phyloP scores from a whole-genome alignment of 352 stramenopile genomes.

The Aphanomyces astaci region DNA sequence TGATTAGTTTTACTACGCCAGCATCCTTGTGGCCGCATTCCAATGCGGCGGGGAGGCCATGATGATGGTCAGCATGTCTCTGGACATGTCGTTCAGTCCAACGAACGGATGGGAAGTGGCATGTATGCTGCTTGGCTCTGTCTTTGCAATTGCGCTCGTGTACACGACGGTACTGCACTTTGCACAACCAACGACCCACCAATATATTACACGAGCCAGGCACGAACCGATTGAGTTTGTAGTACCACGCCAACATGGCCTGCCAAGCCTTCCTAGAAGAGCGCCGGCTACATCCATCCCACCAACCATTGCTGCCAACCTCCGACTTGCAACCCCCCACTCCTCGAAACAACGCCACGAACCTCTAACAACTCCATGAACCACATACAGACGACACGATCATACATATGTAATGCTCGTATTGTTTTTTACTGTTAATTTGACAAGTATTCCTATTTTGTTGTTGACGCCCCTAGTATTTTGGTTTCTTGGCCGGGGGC shows the following conservation, averaged over 20 bases:
- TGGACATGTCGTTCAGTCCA: not conserved
- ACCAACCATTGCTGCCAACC: not conserved
- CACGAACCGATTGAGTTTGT: no score
- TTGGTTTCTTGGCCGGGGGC: not conserved
- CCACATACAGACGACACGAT: not conserved
- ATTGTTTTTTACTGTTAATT: no score
- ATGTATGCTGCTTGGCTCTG: not conserved
- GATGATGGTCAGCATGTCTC: not conserved
- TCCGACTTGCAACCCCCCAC: not conserved
- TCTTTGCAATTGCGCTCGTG: not conserved
- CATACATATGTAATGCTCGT: no score
- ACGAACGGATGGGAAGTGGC: conserved; percentile 10
- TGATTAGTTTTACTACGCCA: conserved; percentile 11
- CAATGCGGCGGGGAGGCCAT: conserved; percentile 10
- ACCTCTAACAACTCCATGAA: not conserved
- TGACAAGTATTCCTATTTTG: no score
- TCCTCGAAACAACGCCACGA: not conserved
- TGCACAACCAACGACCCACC: not conserved
- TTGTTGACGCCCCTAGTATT: not conserved
- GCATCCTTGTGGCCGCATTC: not conserved
- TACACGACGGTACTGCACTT: not conserved
- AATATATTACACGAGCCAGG: no score
- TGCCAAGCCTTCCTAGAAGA: not conserved
- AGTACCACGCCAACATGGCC: not conserved
- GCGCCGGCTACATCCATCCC: not conserved